Base-by-base conservation (phyloP, 352 stramenopile species). In the Elongisporangium prolatum region DNA sequence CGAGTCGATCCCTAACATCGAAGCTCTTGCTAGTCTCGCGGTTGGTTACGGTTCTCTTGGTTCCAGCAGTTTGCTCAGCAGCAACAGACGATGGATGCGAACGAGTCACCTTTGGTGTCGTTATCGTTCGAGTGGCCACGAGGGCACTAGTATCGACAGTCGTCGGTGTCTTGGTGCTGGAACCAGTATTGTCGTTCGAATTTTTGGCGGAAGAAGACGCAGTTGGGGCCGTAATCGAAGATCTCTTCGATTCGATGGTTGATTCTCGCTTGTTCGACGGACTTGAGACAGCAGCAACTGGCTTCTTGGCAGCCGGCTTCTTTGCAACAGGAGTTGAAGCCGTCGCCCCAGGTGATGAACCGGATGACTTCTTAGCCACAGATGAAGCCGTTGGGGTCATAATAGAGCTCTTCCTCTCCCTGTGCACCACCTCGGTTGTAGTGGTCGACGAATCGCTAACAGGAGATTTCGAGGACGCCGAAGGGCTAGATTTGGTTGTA, bases 211-310 rank as follows among this genome's bases (percentile, higher is more conserved):
- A 44, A 44, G 34, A 44, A 16, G 34, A 44, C 11, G 34, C 34
- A 44, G 34, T 44, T 44, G 34, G 34, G 34, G 34, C 34, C 34
- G 71, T 64, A 21, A 71, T 71, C 22, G 62, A 60, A 16, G 69
- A 60, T 10, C 85, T 72, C 21, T 84, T 88, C 56, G 71, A 85
- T 49, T 82, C 71, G n/a, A 88, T 66, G 28, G 71, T 78, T 1
- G 68, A 65, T 40, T 83, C 84, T 47, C 61, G 71, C 48, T 74
- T 82, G 47, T 17, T 44, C 10, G 34, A 44, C 2, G 34, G 34
- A 44, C 34, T 44, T 17, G 34, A 44, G 1, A 40, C 28, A 44
- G 17, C 34, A 3, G 10, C 28, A 14, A 10, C 34, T 4, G 34
- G 34, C 34, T 67, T 81, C 24, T 67, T 63, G 18, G 55, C 48